Percentiles rank a stretch among this genome's conserved stretches.
Evolutionary conservation across 495 filamentous ascomycete species (phyloP).

Genomic region (Lasiosphaeris hirsuta): DNA sequence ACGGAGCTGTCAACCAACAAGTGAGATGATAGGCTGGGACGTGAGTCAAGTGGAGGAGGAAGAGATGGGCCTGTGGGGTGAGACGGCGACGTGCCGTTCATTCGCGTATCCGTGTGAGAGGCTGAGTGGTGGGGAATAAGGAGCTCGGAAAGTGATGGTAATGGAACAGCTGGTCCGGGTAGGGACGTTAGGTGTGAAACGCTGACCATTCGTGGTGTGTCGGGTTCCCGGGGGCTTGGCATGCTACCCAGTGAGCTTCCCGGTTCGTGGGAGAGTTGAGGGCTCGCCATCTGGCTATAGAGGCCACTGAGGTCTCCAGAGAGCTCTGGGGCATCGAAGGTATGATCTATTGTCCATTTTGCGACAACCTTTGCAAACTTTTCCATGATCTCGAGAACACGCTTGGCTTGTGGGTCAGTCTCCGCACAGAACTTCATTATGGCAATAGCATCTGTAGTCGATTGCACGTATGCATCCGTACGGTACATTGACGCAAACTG

Average conservation of each 20-base stretch:
- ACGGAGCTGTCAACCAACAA: constrained; percentile 18
- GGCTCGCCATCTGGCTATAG: constrained; percentile 17
- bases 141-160: constrained; percentile 18
- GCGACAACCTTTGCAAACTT: constrained; percentile 56
- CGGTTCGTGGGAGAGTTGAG: constrained; percentile 10
- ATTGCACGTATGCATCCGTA: constrained; percentile 51
- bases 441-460: constrained; percentile 55
- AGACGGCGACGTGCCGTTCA: constrained; percentile 20
- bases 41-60: neutral
- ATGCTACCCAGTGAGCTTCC: constrained; percentile 5
- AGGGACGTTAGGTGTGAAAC: constrained; percentile 18
- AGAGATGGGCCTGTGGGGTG: constrained; percentile 3
- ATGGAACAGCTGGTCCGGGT: constrained; percentile 17
- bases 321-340: constrained; percentile 37
- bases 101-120: constrained; percentile 11
- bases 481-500: constrained; percentile 65
- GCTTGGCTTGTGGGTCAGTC: constrained; percentile 61
- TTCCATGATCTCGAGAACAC: constrained; percentile 61
- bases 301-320: constrained; percentile 35
- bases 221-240: constrained; percentile 1
- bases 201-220: constrained; percentile 1
- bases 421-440: constrained; percentile 61
- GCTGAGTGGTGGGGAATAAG: constrained; percentile 13
- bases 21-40: constrained; percentile 17
- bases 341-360: constrained; percentile 39